Conservation (phyloP, 2,329 filamentous ascomycete species). For the Hawksworthiomyces lignivorus region DNA sequence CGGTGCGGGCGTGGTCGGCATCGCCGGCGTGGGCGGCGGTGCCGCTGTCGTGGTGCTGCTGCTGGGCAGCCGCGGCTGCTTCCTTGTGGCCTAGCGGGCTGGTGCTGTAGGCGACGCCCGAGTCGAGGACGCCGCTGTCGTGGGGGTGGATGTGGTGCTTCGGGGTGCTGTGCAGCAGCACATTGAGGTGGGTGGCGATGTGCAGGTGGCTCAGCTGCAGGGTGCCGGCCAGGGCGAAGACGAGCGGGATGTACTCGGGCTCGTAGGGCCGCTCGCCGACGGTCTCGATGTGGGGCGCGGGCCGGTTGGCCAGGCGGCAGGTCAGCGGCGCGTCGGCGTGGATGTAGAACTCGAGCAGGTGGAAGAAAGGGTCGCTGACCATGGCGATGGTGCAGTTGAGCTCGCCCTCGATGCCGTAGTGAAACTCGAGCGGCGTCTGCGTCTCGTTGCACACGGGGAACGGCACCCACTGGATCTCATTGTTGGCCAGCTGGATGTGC, state of each 20-base stretch:
- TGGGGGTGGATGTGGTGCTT: conserved; percentile 55
- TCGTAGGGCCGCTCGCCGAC: conserved; percentile 42
- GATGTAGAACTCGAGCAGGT: conserved; percentile 93
- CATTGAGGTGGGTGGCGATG: conserved; percentile 81
- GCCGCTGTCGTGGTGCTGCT: conserved; percentile 1
- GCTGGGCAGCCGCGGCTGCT: conserved; percentile 28
- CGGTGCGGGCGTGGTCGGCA: conserved; percentile 23
- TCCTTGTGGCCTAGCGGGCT: conserved; percentile 58
- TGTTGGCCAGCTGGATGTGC: conserved; percentile 72
- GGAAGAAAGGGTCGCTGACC: conserved; percentile 73
- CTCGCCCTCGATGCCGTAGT: conserved; percentile 76
- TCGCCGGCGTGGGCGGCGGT: conserved; percentile 1
- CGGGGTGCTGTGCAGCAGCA: conserved; percentile 66
- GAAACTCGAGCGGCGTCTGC: conserved; percentile 68
- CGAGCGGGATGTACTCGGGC: conserved; percentile 69
- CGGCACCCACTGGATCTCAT: conserved; percentile 85
- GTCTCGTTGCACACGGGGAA: conserved; percentile 92
- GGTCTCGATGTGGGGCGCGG: conserved; percentile 47
- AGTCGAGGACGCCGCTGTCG: conserved; percentile 74
- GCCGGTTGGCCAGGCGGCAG: conserved; percentile 79
- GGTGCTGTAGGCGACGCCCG: conserved; percentile 79
- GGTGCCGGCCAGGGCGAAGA: conserved; percentile 83
- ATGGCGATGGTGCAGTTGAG: conserved; percentile 76
- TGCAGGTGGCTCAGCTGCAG: conserved; percentile 86
- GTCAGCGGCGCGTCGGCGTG: conserved; percentile 91